These are phyloP conservation scores for Gloeostereum incarnatum DNA, from an alignment of 768 basidiomycete species.

Conservation along the genomic window DNA sequence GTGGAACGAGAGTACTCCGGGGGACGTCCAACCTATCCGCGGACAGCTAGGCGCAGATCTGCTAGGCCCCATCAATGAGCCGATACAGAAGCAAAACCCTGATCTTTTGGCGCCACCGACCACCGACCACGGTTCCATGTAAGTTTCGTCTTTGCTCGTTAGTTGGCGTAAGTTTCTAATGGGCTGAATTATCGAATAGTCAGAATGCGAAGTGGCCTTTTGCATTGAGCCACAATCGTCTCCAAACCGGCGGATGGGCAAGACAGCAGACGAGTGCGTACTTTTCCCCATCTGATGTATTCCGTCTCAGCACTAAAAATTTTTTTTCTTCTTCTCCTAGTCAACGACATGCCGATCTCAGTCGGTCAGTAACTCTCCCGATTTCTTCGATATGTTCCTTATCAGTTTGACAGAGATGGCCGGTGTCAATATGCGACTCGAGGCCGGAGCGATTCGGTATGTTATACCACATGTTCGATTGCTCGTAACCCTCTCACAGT, in stretches of 20 bases:
- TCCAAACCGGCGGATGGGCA: constrained; percentile 60
- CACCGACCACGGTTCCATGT: constrained; percentile 50
- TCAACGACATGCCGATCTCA: constrained; percentile 28
- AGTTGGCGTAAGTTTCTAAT: constrained; percentile 1
- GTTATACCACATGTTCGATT: neutral
- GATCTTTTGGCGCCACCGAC: constrained; percentile 51
- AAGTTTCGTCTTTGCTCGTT: constrained; percentile 7
- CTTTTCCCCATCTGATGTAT: neutral
- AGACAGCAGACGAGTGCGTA: constrained; percentile 47
- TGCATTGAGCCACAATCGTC: constrained; percentile 47
- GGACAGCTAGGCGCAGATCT: constrained; percentile 31
- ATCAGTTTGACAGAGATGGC: constrained; percentile 9
- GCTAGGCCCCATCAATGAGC: constrained; percentile 49
- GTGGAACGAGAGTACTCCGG: constrained; percentile 19
- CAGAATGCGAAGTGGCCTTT: constrained; percentile 58
- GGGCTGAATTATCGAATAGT: constrained; percentile 9
- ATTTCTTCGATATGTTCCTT: neutral
- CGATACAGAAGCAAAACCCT: constrained; percentile 46
- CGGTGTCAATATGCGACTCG: constrained; percentile 31
- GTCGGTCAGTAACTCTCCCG: constrained; percentile 11
- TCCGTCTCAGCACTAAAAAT: too few relatives aligned
- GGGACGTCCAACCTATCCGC: constrained; percentile 23
- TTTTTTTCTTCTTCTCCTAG: constrained; percentile 13
- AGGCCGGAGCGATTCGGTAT: constrained; percentile 32
- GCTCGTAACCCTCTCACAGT: constrained; percentile 2